Base-by-base conservation (phyloP, 2,329 filamentous ascomycete species). In the Pleomassaria siparia region DNA sequence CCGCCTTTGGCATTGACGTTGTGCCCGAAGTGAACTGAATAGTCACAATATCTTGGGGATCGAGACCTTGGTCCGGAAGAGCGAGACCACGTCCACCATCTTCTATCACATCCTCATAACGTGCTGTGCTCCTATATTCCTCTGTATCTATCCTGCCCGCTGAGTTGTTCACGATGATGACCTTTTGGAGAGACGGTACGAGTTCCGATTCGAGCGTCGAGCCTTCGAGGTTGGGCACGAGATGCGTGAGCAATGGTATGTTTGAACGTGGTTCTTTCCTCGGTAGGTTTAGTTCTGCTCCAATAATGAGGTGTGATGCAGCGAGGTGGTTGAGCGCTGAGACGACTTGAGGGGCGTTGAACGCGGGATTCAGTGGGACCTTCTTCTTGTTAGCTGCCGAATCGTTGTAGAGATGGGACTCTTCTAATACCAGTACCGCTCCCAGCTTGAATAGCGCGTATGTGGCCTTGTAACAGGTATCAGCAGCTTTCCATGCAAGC, bases 1-100 rank as follows among this genome's bases (percentile, higher is more conserved):
- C 92, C 0, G 94, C 94, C 73, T 97, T 97, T 18, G 91, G 92
- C 62, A 82, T 78, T 0, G 88, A 89, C 0, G 94, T 97, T 0
- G 94, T 97, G n/a, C 92, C 94, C 0, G 87, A 92, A 0, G 94
- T 99, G 74, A 97, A 97, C 70, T 97, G 92, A 55, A 97, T 96
- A 66, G 96, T 97, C 56, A 95, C 86, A 2, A 87, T 84, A 42
- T 97, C 92, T 51, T 81, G 69, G 0, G 84, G 77, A 13, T 76
- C 56, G 1, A 86, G 75, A 0, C 74, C 73, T 20, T 76, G 67
- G 71, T 75, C 51, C 62, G 71, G 60, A 72, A 88, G 46, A 51
- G 69, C 49, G 40, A 47, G 51, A 40, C 62, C 63, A 46, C 71
- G 62, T n/a, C 65, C 67, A 4, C 74, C 71, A 50, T 80, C 69